Evolutionary conservation across 768 basidiomycete species (phyloP).

Genomic region (Boletus edulis): DNA sequence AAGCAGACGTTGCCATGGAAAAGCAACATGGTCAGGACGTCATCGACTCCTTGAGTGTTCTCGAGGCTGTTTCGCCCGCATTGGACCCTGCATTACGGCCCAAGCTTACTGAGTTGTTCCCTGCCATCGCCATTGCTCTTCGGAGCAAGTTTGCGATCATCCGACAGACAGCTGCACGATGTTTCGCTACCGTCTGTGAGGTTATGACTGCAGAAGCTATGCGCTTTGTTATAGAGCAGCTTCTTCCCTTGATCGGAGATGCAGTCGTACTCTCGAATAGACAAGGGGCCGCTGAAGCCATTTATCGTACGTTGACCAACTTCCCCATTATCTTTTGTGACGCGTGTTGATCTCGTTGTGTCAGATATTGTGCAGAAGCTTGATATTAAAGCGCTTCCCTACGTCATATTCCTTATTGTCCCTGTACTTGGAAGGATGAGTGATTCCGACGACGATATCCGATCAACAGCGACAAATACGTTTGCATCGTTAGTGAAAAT

Average conservation of each 20-base stretch:
- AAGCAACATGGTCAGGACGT: conserved; percentile 83
- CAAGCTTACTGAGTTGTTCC: conserved; percentile 70
- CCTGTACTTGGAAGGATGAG: conserved; percentile 98
- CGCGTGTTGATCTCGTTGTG: conserved; percentile 10
- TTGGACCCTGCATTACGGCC: conserved; percentile 70
- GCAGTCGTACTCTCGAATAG: conserved; percentile 68
- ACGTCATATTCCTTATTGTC: conserved; percentile 95
- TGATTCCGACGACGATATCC: conserved; percentile 86
- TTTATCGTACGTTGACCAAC: conserved; percentile 71
- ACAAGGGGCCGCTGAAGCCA: conserved; percentile 87
- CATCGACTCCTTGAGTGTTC: conserved; percentile 87
- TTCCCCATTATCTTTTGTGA: neutral
- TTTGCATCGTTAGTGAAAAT: conserved; percentile 98
- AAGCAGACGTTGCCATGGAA: conserved; percentile 65
- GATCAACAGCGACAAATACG: conserved; percentile 93
- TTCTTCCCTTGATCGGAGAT: conserved; percentile 83
- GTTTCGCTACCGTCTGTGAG: conserved; percentile 84
- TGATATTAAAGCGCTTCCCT: conserved; percentile 93
- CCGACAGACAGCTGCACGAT: conserved; percentile 81
- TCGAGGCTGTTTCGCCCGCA: conserved; percentile 77
- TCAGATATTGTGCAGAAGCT: conserved; percentile 88
- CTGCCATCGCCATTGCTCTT: conserved; percentile 72
- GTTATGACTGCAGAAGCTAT: conserved; percentile 85
- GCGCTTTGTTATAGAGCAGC: conserved; percentile 82
- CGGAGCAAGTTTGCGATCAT: conserved; percentile 88